phyloP scores from a whole-genome alignment of 805 yeast species.

The Candida nonsorbophila region DNA sequence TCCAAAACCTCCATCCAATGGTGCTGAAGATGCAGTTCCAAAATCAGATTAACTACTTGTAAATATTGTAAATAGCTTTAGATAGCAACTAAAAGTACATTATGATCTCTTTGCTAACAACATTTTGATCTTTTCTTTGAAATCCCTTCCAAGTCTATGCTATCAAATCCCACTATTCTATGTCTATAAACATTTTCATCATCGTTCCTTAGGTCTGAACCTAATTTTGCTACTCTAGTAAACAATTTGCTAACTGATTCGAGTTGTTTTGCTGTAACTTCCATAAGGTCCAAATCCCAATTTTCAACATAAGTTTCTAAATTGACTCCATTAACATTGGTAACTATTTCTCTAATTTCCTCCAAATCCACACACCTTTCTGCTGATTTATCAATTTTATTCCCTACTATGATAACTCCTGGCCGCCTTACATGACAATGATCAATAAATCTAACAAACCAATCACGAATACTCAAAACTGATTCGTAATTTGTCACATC shows the following conservation, averaged over 20 bases:
- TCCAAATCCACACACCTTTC: constrained; percentile 31
- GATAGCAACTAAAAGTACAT: not conserved
- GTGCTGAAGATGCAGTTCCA: not conserved
- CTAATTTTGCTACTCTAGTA: constrained; percentile 31
- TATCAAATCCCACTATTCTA: constrained; percentile 23
- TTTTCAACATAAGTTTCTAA: constrained; percentile 23
- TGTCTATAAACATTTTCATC: constrained; percentile 7
- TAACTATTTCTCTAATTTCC: constrained; percentile 30
- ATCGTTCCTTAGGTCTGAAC: constrained; percentile 13
- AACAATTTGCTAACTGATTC: constrained; percentile 30
- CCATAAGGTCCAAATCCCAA: constrained; percentile 29
- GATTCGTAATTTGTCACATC: constrained; percentile 50
- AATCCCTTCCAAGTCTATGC: constrained; percentile 17
- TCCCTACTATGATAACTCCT: constrained; percentile 48
- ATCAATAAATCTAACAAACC: constrained; percentile 46
- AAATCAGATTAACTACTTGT: too few relatives aligned
- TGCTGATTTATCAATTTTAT: constrained; percentile 37
- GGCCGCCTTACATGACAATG: constrained; percentile 46
- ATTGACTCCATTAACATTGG: constrained; percentile 12
- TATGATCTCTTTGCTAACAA: constrained; percentile 1
- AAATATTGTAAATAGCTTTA: not conserved
- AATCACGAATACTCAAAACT: constrained; percentile 39
- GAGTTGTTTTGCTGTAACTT: constrained; percentile 25
- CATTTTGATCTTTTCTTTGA: constrained; percentile 3
- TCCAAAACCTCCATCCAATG: not conserved